These are phyloP conservation scores for Prunus persica DNA, from an alignment of 306 rosid species.

Conservation along the genomic window Prunus_persica_NCBIv2 NC_034015.1:21377001-21377500, in stretches of 20 bases:
- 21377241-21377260: slow-evolving; percentile 5
- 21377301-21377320: slow-evolving; percentile 48
- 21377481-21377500: slow-evolving; percentile 28
- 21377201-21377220: not conserved
- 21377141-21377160: not conserved
- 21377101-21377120: not conserved
- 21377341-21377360: slow-evolving; percentile 45
- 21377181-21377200: not conserved
- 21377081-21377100: not conserved
- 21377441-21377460: slow-evolving; percentile 51
- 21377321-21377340: slow-evolving; percentile 56
- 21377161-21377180: not conserved
- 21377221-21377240: not conserved
- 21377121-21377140: not conserved
- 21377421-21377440: slow-evolving; percentile 53
- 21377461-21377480: slow-evolving; percentile 30
- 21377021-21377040: not conserved
- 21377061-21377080: not conserved
- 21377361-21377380: slow-evolving; percentile 23
- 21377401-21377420: slow-evolving; percentile 29
- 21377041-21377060: not conserved
- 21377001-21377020: not conserved
- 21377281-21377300: slow-evolving; percentile 49
- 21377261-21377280: slow-evolving; percentile 28
- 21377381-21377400: slow-evolving; percentile 11